Conservation (phyloP, 192 early-diverging fungal species). For the Fimicolochytrium jonesii region DNA sequence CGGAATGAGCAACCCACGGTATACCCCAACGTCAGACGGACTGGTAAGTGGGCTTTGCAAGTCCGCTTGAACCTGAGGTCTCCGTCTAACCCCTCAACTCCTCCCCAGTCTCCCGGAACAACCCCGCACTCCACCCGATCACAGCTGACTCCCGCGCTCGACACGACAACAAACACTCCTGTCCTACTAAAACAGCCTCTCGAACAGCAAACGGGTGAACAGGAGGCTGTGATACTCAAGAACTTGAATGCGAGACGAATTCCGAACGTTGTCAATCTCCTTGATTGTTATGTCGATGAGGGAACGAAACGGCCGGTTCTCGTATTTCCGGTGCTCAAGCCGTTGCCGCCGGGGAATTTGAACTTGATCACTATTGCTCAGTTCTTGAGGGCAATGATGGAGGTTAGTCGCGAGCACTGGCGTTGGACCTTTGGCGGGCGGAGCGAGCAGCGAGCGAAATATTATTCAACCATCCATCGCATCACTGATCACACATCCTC, state of each 20-base stretch:
- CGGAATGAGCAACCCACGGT: too few relatives aligned
- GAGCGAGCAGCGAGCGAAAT: too few relatives aligned
- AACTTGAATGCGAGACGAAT: neutral
- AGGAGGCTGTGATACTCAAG: conserved; percentile 7
- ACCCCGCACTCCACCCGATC: too few relatives aligned
- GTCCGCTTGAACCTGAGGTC: too few relatives aligned
- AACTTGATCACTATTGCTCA: conserved; percentile 14
- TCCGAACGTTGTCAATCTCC: neutral
- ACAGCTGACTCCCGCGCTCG: neutral
- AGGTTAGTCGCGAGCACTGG: conserved; percentile 9
- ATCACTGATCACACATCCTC: too few relatives aligned
- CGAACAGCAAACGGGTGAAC: neutral
- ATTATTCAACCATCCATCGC: neutral
- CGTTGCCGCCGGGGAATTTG: neutral
- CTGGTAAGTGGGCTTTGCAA: too few relatives aligned
- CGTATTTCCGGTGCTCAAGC: conserved; percentile 23
- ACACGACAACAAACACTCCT: neutral
- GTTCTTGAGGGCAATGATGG: conserved; percentile 2
- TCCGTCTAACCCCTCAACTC: too few relatives aligned
- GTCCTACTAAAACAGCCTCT: conserved; percentile 13
- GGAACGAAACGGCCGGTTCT: neutral
- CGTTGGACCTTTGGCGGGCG: neutral
- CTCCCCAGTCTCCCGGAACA: too few relatives aligned
- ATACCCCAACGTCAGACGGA: too few relatives aligned
- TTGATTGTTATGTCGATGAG: conserved; percentile 6